Evolutionary conservation across 495 filamentous ascomycete species (phyloP).

Genomic region (Bombardia bombarda): DNA sequence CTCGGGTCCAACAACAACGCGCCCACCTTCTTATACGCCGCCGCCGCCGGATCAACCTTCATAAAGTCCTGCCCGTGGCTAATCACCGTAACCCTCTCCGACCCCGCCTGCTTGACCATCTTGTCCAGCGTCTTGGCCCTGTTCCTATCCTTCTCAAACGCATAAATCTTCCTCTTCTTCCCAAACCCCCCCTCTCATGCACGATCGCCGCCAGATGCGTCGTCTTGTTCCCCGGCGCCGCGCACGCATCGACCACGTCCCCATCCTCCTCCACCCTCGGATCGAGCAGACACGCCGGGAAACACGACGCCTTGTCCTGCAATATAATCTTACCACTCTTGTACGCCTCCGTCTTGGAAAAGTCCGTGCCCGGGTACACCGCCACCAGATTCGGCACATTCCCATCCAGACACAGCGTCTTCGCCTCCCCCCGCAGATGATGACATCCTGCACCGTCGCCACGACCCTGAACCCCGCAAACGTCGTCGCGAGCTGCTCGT

Average conservation of each 20-base stretch:
- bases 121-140: constrained; percentile 67
- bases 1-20: constrained; percentile 83
- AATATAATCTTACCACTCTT: constrained; percentile 69
- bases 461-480: constrained; percentile 52
- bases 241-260: constrained; percentile 80
- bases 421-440: constrained; percentile 14
- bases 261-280: constrained; percentile 49
- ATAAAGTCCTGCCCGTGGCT: constrained; percentile 73
- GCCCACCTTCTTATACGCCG: constrained; percentile 50
- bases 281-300: constrained; percentile 79
- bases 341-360: constrained; percentile 65
- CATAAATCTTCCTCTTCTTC: constrained; percentile 37
- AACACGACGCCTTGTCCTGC: constrained; percentile 95
- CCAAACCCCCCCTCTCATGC: constrained; percentile 10
- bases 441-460: constrained; percentile 36
- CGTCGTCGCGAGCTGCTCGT: constrained; percentile 59
- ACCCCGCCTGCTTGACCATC: constrained; percentile 74
- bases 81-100: constrained; percentile 53
- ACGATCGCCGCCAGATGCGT: constrained; percentile 81
- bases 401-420: constrained; percentile 52
- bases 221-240: constrained; percentile 95
- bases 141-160: constrained; percentile 60
- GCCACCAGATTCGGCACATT: constrained; percentile 80
- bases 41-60: constrained; percentile 50
- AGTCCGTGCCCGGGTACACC: constrained; percentile 54